phyloP scores from a whole-genome alignment of 345 rosid species.

The Toxicodendron radicans region DNA sequence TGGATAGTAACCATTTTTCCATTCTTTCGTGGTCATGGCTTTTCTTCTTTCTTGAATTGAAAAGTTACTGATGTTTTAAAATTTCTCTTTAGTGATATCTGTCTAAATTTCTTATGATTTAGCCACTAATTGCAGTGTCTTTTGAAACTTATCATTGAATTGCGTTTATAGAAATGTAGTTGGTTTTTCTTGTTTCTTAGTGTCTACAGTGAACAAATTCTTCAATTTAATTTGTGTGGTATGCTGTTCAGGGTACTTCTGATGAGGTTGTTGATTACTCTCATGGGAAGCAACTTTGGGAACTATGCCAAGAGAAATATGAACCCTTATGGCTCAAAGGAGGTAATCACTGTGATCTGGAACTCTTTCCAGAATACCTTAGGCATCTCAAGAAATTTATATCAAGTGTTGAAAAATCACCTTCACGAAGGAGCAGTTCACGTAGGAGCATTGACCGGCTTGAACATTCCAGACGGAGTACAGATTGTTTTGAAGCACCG shows the following conservation, averaged over 20 bases:
- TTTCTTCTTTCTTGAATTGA: background rate
- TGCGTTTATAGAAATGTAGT: background rate
- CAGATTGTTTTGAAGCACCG: slow-evolving; percentile 53
- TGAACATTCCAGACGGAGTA: slow-evolving; percentile 56
- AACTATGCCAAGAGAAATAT: slow-evolving; percentile 86
- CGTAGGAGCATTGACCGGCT: slow-evolving; percentile 66
- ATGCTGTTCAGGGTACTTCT: slow-evolving; percentile 71
- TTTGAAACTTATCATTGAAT: background rate
- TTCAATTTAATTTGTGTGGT: background rate
- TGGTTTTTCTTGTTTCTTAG: background rate
- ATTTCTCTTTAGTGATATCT: background rate
- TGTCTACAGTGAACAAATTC: background rate
- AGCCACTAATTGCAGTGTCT: background rate
- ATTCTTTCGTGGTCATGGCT: background rate
- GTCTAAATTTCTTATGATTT: background rate
- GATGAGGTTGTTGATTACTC: slow-evolving; percentile 94
- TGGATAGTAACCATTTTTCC: background rate
- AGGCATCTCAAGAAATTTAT: slow-evolving; percentile 92
- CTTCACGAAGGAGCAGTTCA: slow-evolving; percentile 55
- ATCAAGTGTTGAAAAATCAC: slow-evolving; percentile 70
- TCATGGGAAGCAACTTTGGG: slow-evolving; percentile 97
- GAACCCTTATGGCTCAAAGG: slow-evolving; percentile 94
- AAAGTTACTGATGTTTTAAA: background rate
- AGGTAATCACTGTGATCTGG: slow-evolving; percentile 89
- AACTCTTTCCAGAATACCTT: slow-evolving; percentile 77